These are phyloP conservation scores for Xylariaceae sp. DNA, from an alignment of 2,329 filamentous ascomycete genomes.

Conservation along the genomic window DNA sequence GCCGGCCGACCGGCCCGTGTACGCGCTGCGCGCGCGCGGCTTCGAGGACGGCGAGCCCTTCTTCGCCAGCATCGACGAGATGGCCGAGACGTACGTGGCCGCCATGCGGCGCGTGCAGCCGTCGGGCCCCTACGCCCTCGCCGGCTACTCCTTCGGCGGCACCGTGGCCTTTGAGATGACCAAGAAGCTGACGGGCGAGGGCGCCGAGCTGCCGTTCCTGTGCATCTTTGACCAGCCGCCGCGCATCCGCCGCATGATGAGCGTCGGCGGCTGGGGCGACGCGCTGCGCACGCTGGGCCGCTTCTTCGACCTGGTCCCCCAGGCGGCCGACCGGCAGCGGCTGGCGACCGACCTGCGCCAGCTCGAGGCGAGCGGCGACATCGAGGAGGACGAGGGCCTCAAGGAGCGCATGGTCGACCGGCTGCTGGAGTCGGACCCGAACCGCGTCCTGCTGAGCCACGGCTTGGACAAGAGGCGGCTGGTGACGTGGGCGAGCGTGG, in stretches of 20 bases:
- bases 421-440: too few species aligned
- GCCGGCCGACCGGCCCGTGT: constrained; percentile 30
- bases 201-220: constrained; percentile 33
- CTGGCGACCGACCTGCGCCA: neutral
- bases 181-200: constrained; percentile 33
- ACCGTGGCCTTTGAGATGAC: constrained; percentile 44
- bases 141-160: constrained; percentile 42
- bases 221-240: constrained; percentile 41
- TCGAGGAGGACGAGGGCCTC: neutral
- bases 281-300: constrained; percentile 31
- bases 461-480: constrained; percentile 21
- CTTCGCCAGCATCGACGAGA: constrained; percentile 33
- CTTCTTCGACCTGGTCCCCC: constrained; percentile 28
- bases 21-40: constrained; percentile 36
- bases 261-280: constrained; percentile 28
- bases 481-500: constrained; percentile 28
- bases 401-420: too few species aligned
- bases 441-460: too few species aligned
- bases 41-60: constrained; percentile 30
- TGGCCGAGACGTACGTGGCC: constrained; percentile 29
- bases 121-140: constrained; percentile 41
- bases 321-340: neutral
- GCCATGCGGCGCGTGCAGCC: constrained; percentile 37
- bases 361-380: neutral
- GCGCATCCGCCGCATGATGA: constrained; percentile 36